phyloP scores from a whole-genome alignment of 73 alveolate species.

The Diophrys sp. region DNA sequence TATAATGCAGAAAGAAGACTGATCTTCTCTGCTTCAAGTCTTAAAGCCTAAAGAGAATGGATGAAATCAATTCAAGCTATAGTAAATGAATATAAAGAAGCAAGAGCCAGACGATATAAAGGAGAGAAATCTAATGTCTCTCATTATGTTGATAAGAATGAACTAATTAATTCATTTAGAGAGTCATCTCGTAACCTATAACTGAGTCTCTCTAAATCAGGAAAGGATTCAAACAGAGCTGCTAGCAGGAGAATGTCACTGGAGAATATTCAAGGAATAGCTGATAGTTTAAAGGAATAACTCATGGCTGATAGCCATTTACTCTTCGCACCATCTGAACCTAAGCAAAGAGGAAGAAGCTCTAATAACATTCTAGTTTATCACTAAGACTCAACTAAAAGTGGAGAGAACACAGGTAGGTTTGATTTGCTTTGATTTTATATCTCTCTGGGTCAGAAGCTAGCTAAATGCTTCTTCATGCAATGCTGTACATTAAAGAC shows the following conservation, averaged over 20 bases:
- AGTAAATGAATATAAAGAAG: not conserved
- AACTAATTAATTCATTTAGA: not conserved
- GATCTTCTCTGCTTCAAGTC: slow-evolving; percentile 9
- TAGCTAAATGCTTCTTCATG: not conserved
- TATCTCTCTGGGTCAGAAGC: not conserved
- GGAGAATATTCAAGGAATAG: too few relatives aligned
- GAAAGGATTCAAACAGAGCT: too few relatives aligned
- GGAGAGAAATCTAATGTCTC: not conserved
- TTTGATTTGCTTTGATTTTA: too few relatives aligned
- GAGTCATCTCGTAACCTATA: not conserved
- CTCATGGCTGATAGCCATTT: too few relatives aligned
- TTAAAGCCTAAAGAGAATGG: slow-evolving; percentile 13
- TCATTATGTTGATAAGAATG: slow-evolving; percentile 12
- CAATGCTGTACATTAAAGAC: not conserved
- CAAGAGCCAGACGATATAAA: not conserved
- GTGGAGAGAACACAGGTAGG: too few relatives aligned
- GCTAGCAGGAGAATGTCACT: too few relatives aligned
- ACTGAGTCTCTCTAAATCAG: not conserved
- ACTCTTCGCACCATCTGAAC: too few relatives aligned
- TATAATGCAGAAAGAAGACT: slow-evolving; percentile 24
- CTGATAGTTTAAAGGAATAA: too few relatives aligned
- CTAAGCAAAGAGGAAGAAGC: too few relatives aligned
- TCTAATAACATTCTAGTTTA: too few relatives aligned
- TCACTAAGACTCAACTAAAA: not conserved
- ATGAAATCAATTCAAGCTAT: slow-evolving; percentile 13